Evolutionary conservation across 176 grass and related monocot genomes (phyloP).

Genomic region (Musa troglodytarum): DNA sequence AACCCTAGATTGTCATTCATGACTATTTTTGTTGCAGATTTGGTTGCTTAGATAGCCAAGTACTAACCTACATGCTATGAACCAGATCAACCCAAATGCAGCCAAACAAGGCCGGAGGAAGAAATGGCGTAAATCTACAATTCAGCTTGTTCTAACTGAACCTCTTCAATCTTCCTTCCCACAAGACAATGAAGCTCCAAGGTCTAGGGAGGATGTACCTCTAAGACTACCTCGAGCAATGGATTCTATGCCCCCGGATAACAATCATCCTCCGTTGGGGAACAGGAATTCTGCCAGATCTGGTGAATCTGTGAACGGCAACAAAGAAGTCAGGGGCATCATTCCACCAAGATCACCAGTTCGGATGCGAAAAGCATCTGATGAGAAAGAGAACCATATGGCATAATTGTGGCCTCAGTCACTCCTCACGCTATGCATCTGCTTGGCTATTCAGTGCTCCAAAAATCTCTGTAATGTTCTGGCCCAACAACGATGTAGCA

Average conservation of each 20-base stretch:
- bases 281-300: slow-evolving; percentile 55
- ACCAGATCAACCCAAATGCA: slow-evolving; percentile 31
- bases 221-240: slow-evolving; percentile 76
- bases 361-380: slow-evolving; percentile 30
- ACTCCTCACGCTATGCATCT: no score
- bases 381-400: slow-evolving; percentile 74
- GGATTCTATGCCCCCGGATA: slow-evolving; percentile 29
- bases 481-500: no score
- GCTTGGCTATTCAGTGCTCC: no score
- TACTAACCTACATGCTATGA: background rate
- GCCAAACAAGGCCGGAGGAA: slow-evolving; percentile 46
- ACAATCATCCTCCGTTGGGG: slow-evolving; percentile 45
- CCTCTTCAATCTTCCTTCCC: slow-evolving; percentile 18
- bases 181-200: slow-evolving; percentile 29
- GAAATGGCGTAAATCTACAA: slow-evolving; percentile 62
- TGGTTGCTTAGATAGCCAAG: background rate
- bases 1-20: background rate
- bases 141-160: slow-evolving; percentile 47
- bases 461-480: no score
- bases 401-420: slow-evolving; percentile 10
- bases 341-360: slow-evolving; percentile 32
- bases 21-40: background rate
- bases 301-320: slow-evolving; percentile 27
- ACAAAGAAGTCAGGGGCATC: slow-evolving; percentile 30
- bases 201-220: slow-evolving; percentile 32